phyloP scores from a whole-genome alignment of 2,329 filamentous ascomycete species.

The Trichophyton rubrum region DNA sequence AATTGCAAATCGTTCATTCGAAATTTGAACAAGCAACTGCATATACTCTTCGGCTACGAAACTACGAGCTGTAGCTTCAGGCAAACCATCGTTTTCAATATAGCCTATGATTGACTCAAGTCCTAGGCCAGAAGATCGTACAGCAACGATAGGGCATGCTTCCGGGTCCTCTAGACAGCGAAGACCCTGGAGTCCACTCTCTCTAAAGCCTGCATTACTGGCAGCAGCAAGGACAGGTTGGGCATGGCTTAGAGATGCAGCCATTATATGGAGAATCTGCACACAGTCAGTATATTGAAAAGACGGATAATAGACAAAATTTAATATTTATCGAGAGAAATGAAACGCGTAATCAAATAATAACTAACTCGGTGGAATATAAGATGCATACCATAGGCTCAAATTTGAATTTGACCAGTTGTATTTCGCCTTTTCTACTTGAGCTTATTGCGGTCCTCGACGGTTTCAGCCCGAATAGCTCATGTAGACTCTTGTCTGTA shows the following conservation, averaged over 20 bases:
- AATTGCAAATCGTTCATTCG: constrained; percentile 47
- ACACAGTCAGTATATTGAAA: not conserved
- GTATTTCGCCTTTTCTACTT: constrained; percentile 36
- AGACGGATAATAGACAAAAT: not conserved
- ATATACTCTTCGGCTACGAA: constrained; percentile 59
- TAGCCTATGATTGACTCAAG: constrained; percentile 70
- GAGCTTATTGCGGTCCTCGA: constrained; percentile 21
- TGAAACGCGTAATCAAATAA: not conserved
- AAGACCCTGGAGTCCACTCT: constrained; percentile 62
- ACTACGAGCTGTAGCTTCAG: constrained; percentile 32
- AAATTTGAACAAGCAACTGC: constrained; percentile 51
- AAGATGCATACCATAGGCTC: constrained; percentile 71
- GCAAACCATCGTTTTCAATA: constrained; percentile 16
- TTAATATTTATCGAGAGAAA: not conserved
- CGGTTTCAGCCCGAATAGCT: constrained; percentile 34
- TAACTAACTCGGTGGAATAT: not conserved
- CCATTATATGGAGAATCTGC: constrained; percentile 79
- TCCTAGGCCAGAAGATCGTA: constrained; percentile 69
- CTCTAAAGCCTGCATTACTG: constrained; percentile 71
- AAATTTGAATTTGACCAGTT: constrained; percentile 72
- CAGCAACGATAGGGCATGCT: constrained; percentile 62
- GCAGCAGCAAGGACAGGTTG: constrained; percentile 64
- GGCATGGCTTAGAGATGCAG: constrained; percentile 61
- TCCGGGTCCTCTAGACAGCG: constrained; percentile 36
- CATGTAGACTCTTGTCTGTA: constrained; percentile 24